Evolutionary conservation across 2,329 filamentous ascomycete genomes (phyloP), one percentile per base, ranked within the genome.

Genomic region (Colletotrichum liriopes): DNA sequence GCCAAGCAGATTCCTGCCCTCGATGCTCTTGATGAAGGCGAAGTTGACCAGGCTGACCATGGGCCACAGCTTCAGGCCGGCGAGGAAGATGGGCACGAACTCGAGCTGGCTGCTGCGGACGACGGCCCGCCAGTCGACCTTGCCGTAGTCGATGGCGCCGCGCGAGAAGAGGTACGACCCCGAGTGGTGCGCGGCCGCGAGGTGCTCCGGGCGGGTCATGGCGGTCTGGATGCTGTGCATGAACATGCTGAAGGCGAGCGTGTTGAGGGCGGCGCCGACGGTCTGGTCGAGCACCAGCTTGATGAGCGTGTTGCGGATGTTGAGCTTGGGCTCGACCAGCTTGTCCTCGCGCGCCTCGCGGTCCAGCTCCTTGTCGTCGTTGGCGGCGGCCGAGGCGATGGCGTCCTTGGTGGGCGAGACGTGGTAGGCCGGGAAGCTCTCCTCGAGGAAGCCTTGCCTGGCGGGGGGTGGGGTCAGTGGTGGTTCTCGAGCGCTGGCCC

Each of bases 371-470:
- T 86, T 84, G 61, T 86, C 83, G 73, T 86, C 79, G 65, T 77
- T 79, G 51, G 79, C 77, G 60, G 82, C 80, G 54, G 83, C 83
- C 29, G 84, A 82, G 20, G 77, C 76, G 60, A 85, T 77, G 29
- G 85, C 82, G n/a, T 79, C 79, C 12, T 77, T 76, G 3, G 82
- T 80, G 2, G 85, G 82, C n/a, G 85, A 80, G 4, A 79, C 72
- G 63, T 87, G 86, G 76, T 89, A 88, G 0, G 92, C 92, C 0
- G 95, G 95, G 78, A 94, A 97, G 4, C 86, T 82, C 7, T 88
- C 84, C 82, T 98, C 95, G 64, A 98, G 87, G 78, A 89, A 93
- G 51, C 90, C 88, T 86, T 97, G 95, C 89, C 89, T 91, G 75
- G 75, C 1, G 41, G 61, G 74, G 79, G 71, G 61, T 74, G 79